phyloP scores from a whole-genome alignment of 2,329 filamentous ascomycete genomes.

The Emmonsiellopsis sp. region DNA sequence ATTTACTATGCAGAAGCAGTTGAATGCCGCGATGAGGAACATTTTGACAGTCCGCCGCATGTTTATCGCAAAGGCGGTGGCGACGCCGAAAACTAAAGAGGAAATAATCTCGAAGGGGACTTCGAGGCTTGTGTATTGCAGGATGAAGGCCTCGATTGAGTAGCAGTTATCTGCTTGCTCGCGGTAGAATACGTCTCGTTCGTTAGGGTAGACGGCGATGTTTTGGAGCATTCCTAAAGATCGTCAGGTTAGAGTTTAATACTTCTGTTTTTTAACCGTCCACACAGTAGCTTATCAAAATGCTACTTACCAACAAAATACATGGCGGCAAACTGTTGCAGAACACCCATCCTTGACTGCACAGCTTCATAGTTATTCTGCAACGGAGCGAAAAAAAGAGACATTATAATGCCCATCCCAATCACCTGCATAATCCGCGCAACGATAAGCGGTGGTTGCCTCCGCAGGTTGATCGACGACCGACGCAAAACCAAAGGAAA shows the following conservation, averaged over 20 bases:
- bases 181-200: slow-evolving; percentile 67
- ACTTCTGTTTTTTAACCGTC: neutral
- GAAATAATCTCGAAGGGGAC: slow-evolving; percentile 62
- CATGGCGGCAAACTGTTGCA: slow-evolving; percentile 59
- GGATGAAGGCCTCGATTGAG: slow-evolving; percentile 60
- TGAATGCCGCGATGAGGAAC: slow-evolving; percentile 60
- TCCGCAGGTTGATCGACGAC: slow-evolving; percentile 58
- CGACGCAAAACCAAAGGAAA: slow-evolving; percentile 61
- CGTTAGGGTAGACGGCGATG: slow-evolving; percentile 62
- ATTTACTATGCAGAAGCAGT: slow-evolving; percentile 63
- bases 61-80: slow-evolving; percentile 57
- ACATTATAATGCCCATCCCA: slow-evolving; percentile 53
- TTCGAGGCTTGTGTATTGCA: slow-evolving; percentile 61
- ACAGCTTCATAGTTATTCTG: slow-evolving; percentile 60
- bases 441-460: slow-evolving; percentile 56
- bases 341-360: slow-evolving; percentile 64
- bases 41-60: slow-evolving; percentile 54
- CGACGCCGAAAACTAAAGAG: slow-evolving; percentile 55
- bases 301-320: slow-evolving; percentile 28
- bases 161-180: slow-evolving; percentile 69
- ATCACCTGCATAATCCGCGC: slow-evolving; percentile 60
- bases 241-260: neutral
- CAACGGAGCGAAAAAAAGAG: slow-evolving; percentile 63
- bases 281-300: neutral
- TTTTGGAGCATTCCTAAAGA: slow-evolving; percentile 65